Conservation (phyloP, 805 yeast genomes). For the Pichia insulana region DNA sequence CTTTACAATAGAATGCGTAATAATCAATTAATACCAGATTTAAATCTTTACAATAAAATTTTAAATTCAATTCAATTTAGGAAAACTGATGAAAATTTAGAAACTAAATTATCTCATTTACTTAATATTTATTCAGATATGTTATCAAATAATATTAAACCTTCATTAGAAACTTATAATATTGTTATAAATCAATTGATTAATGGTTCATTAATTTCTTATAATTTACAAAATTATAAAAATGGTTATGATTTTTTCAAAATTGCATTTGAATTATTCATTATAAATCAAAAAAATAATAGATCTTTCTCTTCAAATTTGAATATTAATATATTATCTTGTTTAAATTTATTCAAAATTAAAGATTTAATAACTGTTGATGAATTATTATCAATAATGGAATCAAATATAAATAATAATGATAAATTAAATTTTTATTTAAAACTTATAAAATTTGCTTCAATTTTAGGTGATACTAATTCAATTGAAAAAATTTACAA, state of each 20-base stretch:
- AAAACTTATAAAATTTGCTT: constrained; percentile 33
- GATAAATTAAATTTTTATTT: constrained; percentile 26
- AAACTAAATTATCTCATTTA: constrained; percentile 51
- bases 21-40: constrained; percentile 37
- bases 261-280: constrained; percentile 40
- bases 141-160: constrained; percentile 45
- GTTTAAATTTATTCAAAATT: constrained; percentile 22
- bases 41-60: constrained; percentile 45
- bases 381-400: constrained; percentile 14
- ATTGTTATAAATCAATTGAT: constrained; percentile 43
- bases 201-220: constrained; percentile 38
- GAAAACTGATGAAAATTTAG: constrained; percentile 44
- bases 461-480: constrained; percentile 28
- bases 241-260: constrained; percentile 41
- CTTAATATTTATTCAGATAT: constrained; percentile 63
- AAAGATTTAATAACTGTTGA: constrained; percentile 13
- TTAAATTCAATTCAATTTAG: constrained; percentile 46
- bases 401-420: constrained; percentile 9
- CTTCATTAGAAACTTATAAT: constrained; percentile 46
- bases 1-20: constrained; percentile 25
- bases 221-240: constrained; percentile 26
- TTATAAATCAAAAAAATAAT: constrained; percentile 21
- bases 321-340: constrained; percentile 18
- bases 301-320: constrained; percentile 14
- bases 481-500: constrained; percentile 32